These are phyloP conservation scores for Phytopythium kandeliae DNA, from an alignment of 352 stramenopile species.

Conservation along the genomic window DNA sequence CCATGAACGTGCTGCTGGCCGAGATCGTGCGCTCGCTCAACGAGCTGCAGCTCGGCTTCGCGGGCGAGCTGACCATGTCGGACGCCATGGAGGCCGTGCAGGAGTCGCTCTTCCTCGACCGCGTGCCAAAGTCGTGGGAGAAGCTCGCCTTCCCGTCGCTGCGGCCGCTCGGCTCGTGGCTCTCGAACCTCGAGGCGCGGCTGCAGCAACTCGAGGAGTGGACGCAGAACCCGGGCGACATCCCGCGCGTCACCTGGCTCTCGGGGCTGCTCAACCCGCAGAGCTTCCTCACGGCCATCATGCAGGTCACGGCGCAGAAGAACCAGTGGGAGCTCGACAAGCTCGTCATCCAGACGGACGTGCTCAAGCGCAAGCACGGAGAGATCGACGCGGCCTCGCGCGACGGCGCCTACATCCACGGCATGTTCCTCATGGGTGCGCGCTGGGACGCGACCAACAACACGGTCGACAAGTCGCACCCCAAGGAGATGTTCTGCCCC, in stretches of 20 bases:
- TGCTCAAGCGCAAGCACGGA: constrained; percentile 91
- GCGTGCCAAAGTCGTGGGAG: constrained; percentile 92
- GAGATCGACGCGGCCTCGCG: constrained; percentile 87
- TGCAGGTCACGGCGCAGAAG: constrained; percentile 97
- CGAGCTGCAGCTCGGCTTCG: constrained; percentile 95
- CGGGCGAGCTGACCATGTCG: constrained; percentile 97
- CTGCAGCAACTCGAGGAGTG: constrained; percentile 95
- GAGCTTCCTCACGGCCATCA: constrained; percentile 97
- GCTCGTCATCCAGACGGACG: constrained; percentile 95
- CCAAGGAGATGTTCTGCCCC: constrained; percentile 97
- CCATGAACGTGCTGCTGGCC: constrained; percentile 94
- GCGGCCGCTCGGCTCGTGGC: constrained; percentile 89
- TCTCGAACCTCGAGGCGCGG: constrained; percentile 90
- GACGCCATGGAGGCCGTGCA: constrained; percentile 96
- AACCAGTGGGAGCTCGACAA: constrained; percentile 97
- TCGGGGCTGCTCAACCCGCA: constrained; percentile 94
- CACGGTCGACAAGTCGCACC: constrained; percentile 92
- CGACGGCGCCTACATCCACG: constrained; percentile 95
- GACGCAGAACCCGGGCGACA: constrained; percentile 94
- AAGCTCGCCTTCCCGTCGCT: constrained; percentile 94
- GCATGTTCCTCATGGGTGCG: constrained; percentile 94
- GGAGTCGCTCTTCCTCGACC: constrained; percentile 91
- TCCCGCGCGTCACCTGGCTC: constrained; percentile 95
- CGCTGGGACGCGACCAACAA: constrained; percentile 91
- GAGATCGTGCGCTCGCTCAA: constrained; percentile 96